Conservation (phyloP, 2,329 filamentous ascomycete genomes). For the Ophiostoma australiae region DNA sequence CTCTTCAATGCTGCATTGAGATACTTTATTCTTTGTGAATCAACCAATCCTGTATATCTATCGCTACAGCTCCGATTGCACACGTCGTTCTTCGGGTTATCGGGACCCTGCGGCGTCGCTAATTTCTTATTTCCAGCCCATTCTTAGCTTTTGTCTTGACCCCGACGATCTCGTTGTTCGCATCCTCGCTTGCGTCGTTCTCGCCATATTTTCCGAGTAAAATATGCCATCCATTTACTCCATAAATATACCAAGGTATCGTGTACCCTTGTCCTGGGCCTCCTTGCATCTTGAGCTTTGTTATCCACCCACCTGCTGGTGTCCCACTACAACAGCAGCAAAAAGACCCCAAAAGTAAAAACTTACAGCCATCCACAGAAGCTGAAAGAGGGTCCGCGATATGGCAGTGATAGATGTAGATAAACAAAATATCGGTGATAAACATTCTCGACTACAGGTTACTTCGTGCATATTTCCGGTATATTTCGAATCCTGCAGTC, state of each 20-base stretch:
- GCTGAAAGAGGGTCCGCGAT: not conserved
- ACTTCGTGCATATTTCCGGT: too few relatives aligned
- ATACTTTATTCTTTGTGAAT: too few relatives aligned
- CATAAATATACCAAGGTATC: not conserved
- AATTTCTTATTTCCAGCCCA: not conserved
- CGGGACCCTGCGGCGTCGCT: not conserved
- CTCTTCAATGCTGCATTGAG: too few relatives aligned
- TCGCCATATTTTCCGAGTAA: not conserved
- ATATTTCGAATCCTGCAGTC: too few relatives aligned
- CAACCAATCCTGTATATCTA: not conserved
- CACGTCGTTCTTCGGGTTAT: not conserved
- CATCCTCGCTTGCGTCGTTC: not conserved
- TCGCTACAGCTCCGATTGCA: not conserved
- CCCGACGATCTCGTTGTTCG: not conserved
- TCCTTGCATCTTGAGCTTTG: not conserved
- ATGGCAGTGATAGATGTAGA: not conserved
- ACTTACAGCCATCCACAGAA: not conserved
- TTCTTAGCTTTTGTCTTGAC: constrained; percentile 11
- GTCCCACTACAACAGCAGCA: not conserved
- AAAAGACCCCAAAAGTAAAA: not conserved
- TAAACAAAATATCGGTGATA: not conserved
- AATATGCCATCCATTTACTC: not conserved
- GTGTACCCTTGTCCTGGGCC: not conserved
- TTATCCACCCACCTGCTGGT: not conserved
- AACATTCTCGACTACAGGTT: too few relatives aligned